Conservation (phyloP, 148 eudicot species). For the Rhododendron mucronatum region DNA sequence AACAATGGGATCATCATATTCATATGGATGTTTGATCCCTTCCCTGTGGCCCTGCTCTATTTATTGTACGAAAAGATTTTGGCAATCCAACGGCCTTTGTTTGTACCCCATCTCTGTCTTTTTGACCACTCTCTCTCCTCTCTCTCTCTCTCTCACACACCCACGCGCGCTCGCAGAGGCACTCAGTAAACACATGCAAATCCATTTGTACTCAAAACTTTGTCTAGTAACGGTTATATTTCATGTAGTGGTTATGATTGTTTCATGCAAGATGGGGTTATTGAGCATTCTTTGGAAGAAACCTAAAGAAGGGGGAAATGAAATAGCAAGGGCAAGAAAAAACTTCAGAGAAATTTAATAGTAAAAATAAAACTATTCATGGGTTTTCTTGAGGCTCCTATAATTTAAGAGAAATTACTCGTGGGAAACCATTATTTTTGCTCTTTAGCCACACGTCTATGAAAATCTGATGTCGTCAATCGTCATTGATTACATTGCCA, state of each 20-base stretch:
- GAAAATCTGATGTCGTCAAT: background rate
- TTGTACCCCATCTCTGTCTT: background rate
- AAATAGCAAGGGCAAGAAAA: background rate
- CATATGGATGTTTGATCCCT: background rate
- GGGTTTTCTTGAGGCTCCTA: background rate
- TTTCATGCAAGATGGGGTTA: background rate
- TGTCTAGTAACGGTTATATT: constrained; percentile 7
- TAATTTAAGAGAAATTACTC: background rate
- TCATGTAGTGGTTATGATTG: background rate
- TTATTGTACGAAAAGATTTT: background rate
- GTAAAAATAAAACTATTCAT: background rate
- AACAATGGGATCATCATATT: background rate
- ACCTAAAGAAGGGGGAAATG: background rate
- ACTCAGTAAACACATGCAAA: background rate
- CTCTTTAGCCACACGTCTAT: background rate
- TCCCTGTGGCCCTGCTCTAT: background rate
- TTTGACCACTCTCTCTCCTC: background rate
- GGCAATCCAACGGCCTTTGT: constrained; percentile 14
- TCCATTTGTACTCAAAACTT: background rate
- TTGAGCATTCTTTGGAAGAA: background rate
- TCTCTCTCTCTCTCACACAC: background rate
- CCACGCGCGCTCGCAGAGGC: background rate
- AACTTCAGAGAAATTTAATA: background rate
- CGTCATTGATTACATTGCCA: background rate
- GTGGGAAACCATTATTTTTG: background rate